Percentiles rank a stretch among this genome's conserved stretches.
Conservation (phyloP, 164 flowering plant genomes). For the Amborella trichopoda region DNA sequence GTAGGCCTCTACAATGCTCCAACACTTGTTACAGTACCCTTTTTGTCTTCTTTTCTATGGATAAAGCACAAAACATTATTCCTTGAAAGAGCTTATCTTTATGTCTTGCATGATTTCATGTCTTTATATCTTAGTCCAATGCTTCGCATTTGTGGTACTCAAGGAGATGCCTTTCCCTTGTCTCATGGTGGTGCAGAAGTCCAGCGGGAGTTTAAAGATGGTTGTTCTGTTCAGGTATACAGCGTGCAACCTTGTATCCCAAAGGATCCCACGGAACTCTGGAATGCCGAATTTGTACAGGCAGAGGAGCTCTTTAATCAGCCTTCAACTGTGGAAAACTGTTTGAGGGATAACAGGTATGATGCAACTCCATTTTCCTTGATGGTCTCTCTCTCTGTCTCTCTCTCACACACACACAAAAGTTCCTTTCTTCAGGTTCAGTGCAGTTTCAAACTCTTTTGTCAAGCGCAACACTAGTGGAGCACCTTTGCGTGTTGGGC, state of each 20-base stretch:
- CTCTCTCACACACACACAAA: background rate
- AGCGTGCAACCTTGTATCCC: conserved; percentile 89
- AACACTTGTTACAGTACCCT: background rate
- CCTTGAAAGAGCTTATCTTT: background rate
- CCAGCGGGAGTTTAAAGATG: conserved; percentile 57
- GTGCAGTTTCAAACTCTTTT: conserved; percentile 62
- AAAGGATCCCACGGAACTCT: conserved; percentile 64
- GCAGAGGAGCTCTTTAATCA: conserved; percentile 22
- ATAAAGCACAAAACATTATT: background rate
- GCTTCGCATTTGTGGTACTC: background rate
- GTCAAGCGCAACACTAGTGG: conserved; percentile 48
- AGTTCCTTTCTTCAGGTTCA: conserved; percentile 38
- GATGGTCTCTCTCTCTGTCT: background rate
- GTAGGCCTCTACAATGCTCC: too few species aligned
- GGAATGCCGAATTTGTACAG: conserved; percentile 22
- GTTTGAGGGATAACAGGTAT: conserved; percentile 91
- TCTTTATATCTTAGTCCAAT: background rate
- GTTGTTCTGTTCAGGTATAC: conserved; percentile 75
- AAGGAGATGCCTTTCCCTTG: background rate
- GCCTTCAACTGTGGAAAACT: conserved; percentile 46
- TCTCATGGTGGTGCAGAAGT: conserved; percentile 44
- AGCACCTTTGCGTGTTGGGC: conserved; percentile 11
- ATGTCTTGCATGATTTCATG: background rate
- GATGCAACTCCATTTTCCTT: background rate
- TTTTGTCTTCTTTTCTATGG: background rate